Evolutionary conservation across 2,329 filamentous ascomycete species (phyloP).

Genomic region (Fusarium luffae): DNA sequence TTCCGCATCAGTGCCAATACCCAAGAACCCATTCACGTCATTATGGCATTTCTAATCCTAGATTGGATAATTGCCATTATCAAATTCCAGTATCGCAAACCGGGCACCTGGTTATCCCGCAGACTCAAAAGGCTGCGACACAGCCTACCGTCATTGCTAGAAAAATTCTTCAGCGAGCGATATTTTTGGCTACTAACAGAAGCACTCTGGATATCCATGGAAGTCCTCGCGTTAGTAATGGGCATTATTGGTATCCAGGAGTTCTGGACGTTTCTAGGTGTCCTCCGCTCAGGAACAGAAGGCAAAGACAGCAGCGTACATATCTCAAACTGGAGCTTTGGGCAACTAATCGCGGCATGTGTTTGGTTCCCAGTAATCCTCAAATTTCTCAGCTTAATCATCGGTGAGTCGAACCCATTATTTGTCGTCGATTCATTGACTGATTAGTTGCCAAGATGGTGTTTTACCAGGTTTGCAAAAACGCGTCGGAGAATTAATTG

Average conservation of each 20-base stretch:
- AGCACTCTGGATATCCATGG: neutral
- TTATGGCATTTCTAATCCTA: neutral
- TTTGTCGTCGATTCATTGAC: neutral
- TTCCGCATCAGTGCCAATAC: neutral
- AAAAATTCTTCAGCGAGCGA: fast-evolving
- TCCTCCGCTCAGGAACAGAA: fast-evolving
- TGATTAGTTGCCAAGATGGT: neutral
- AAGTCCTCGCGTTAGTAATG: neutral
- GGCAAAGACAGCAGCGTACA: neutral
- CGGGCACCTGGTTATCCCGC: fast-evolving
- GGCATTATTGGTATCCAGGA: fast-evolving
- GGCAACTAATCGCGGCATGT: slow-evolving; percentile 2
- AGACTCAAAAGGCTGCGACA: fast-evolving
- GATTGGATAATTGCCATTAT: neutral
- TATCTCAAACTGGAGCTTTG: neutral
- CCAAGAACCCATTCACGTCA: neutral
- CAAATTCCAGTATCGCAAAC: fast-evolving
- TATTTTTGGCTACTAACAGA: fast-evolving
- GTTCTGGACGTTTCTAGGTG: neutral
- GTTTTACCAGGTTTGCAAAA: neutral
- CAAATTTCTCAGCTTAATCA: neutral
- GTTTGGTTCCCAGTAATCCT: neutral
- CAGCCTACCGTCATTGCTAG: fast-evolving
- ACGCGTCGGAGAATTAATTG: neutral
- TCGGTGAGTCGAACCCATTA: neutral